Evolutionary conservation across 192 early-diverging fungal species (phyloP), one percentile per base, ranked within the genome.

Genomic region (Coemansia sp.): DNA sequence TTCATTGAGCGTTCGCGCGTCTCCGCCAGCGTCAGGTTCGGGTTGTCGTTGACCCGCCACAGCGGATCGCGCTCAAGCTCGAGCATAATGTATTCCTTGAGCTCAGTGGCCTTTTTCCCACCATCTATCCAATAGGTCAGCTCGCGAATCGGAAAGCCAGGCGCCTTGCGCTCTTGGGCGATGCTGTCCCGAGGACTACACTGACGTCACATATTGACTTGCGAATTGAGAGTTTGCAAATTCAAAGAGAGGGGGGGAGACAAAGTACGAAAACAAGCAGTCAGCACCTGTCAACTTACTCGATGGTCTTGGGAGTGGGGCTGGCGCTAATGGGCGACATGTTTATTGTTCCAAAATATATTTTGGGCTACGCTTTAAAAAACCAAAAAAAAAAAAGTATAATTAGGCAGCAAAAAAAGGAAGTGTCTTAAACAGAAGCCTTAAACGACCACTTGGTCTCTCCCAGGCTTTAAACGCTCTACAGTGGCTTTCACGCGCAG

Each of bases 41-140:
- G 88, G 52, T 88, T 83, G 67, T 96, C 89, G 73, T 81, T 82
- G 87, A 90, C 87, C 30, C 87, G 83, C 85, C 91, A 90, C 23
- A 88, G 75, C 53, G 88, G 92, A 73, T 93, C 90, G 56, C 92
- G 86, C 85, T 94, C 92, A 22, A 95, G 84, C 73, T 91, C 85
- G 24, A 91, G 78, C 90, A 93, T 93, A 63, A 94, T 85, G 66
- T 80, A 85, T 75, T 94, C 90, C 82, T 88, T 88, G 48, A 86
- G 65, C 84, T 86, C 83, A 14, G 64, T 82, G 56, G 65, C 69
- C 30, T 87, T 76, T 53, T 85, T 80, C 60, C 87, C 89, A 48
- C 93, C 91, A 54, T 96, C 94, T 44, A 96, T 68, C 69, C 89
- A 89, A 72, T 91, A 86, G 16, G 94, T 93, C 78, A 96, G 60